Percentiles rank a stretch among this genome's conserved stretches.
Evolutionary conservation across 176 grass and related monocot genomes (phyloP).

Genomic region (Panicum miliaceum): DNA sequence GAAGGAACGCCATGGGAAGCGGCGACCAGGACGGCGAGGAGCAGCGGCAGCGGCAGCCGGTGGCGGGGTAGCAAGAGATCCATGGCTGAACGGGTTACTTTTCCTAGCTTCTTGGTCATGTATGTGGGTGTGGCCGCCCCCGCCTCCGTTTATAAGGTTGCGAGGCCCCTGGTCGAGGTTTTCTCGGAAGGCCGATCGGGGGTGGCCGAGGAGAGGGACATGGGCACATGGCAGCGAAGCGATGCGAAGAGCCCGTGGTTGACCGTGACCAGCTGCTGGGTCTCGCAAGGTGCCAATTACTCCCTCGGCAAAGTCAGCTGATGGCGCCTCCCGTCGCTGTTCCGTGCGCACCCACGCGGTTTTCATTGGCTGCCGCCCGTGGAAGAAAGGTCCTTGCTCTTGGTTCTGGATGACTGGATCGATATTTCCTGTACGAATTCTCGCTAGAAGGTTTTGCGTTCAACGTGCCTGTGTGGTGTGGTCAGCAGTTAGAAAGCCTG

Average conservation of each 20-base stretch:
- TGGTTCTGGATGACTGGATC: background rate
- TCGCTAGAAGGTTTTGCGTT: background rate
- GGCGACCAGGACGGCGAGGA: background rate
- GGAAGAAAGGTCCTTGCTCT: constrained; percentile 8
- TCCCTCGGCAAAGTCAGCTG: background rate
- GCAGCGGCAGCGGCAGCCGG: background rate
- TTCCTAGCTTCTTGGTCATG: no score
- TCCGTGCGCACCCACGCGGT: background rate
- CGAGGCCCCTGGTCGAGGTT: no score
- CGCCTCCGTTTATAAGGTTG: constrained; percentile 3
- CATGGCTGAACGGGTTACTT: background rate
- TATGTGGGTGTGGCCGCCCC: background rate
- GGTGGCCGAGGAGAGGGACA: background rate
- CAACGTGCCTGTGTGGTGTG: no score
- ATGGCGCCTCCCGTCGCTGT: background rate
- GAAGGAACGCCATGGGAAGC: background rate
- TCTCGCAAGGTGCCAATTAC: background rate
- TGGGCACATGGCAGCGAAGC: background rate
- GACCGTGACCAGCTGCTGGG: background rate
- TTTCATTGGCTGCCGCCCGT: background rate
- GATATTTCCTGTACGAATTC: background rate
- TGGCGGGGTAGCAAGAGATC: background rate
- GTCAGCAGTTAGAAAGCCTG: background rate
- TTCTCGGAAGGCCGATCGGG: background rate
- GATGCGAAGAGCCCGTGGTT: background rate